A percentile compares a stretch with the other conserved stretches of the same genome.
Evolutionary conservation across 371 early-diverging fungal genomes (phyloP).

Genomic region (Enterospora canceri): DNA sequence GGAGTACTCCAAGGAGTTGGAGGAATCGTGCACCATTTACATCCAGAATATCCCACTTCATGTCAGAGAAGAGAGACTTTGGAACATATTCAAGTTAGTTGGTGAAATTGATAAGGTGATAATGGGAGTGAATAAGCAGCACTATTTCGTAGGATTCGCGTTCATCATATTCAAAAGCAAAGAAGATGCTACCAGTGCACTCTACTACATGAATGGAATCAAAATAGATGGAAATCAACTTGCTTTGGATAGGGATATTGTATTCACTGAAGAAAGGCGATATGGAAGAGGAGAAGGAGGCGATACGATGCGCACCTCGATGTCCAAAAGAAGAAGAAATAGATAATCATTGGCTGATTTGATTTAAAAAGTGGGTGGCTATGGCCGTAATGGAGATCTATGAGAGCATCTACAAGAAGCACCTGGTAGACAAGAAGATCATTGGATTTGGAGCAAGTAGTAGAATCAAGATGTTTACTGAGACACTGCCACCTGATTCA

Average conservation of each 20-base stretch:
- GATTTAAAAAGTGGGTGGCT: too few relatives aligned
- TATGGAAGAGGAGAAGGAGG: constrained; percentile 56
- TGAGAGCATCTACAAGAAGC: constrained; percentile 10
- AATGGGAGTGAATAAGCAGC: constrained; percentile 55
- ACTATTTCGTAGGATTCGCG: constrained; percentile 51
- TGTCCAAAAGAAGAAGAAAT: not conserved
- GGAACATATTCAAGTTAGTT: constrained; percentile 47
- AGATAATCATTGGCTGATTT: too few relatives aligned
- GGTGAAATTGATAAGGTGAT: constrained; percentile 51
- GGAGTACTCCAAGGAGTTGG: constrained; percentile 45
- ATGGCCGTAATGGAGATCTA: not conserved
- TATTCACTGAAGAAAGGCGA: constrained; percentile 55
- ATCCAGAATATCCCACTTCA: constrained; percentile 39
- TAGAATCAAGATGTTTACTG: constrained; percentile 33
- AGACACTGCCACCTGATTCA: not conserved
- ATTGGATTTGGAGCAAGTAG: constrained; percentile 48
- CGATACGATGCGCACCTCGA: constrained; percentile 27
- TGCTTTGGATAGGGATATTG: constrained; percentile 53
- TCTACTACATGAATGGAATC: constrained; percentile 29
- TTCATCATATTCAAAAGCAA: constrained; percentile 52
- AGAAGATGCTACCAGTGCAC: constrained; percentile 23
- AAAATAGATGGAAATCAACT: constrained; percentile 36
- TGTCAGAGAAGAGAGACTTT: constrained; percentile 46
- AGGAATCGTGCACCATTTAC: constrained; percentile 46
- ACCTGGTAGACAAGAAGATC: constrained; percentile 1